A percentile compares a stretch with the other conserved stretches of the same genome.
Conservation (phyloP, 306 rosid genomes). For the Dryas octopetala region DNA sequence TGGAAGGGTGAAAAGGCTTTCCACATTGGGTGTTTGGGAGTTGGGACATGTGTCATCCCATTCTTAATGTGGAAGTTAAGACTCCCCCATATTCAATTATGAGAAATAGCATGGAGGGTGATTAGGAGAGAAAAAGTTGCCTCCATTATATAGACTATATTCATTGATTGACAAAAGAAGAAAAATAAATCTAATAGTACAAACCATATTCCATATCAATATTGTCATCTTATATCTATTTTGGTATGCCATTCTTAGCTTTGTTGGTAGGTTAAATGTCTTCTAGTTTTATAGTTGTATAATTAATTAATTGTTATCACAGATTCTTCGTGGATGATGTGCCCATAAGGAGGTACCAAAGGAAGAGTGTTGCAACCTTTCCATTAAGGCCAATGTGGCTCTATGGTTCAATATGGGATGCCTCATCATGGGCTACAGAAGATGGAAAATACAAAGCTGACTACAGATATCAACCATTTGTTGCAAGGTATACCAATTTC, state of each 20-base stretch:
- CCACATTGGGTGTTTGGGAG: not conserved
- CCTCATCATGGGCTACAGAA: slow-evolving; percentile 98
- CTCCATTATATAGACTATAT: not conserved
- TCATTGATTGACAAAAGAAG: not conserved
- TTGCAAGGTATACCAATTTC: slow-evolving; percentile 71
- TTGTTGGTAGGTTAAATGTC: not conserved
- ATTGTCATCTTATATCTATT: not conserved
- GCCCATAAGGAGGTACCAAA: slow-evolving; percentile 88
- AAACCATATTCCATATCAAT: not conserved
- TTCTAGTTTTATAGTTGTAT: not conserved
- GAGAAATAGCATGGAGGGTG: not conserved
- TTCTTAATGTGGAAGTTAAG: not conserved
- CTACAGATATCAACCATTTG: slow-evolving; percentile 86
- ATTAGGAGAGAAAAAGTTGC: not conserved
- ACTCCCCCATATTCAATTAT: not conserved
- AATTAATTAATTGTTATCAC: not conserved
- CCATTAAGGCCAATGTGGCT: slow-evolving; percentile 97
- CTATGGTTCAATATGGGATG: slow-evolving; percentile 98
- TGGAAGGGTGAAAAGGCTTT: not conserved
- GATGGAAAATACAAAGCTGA: slow-evolving; percentile 97
- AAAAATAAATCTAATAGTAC: not conserved
- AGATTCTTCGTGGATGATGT: slow-evolving; percentile 97
- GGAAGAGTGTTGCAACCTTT: slow-evolving; percentile 65
- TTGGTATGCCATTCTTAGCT: not conserved
- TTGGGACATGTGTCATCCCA: not conserved